Base-by-base conservation (phyloP, 441 rosid genomes). In the Gossypium schwendimanii region DNA sequence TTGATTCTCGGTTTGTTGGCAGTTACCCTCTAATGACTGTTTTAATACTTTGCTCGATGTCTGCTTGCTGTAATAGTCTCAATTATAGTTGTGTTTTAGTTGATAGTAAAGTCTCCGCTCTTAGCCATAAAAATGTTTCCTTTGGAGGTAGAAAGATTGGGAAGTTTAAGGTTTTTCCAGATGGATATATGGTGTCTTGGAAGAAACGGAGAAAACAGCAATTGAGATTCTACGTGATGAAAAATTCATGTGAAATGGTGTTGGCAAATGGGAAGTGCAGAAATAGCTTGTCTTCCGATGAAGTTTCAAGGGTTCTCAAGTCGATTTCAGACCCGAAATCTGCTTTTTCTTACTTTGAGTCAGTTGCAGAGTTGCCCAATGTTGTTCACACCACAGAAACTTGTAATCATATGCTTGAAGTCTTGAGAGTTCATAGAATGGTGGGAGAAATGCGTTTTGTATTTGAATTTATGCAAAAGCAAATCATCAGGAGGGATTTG, bases 321-420 rank as follows among this genome's bases (percentile, higher is more conserved):
- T 85, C 89, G 47, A 73, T 80, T 79, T 72, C 86, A 2, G 90
- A 89, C 78, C 84, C 90, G 0, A 79, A 75, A 62, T 80, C 87
- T 70, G 87, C 93, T 53, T 50, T 89, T 75, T 67, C 75, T 2
- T 92, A 89, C 82, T 92, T 94, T 49, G 87, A 80, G 63, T 89
- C 88, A 1, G 75, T 89, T 21, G 87, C 91, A 28, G 74, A 77
- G 49, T 69, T 69, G 72, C 87, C 84, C n/a, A 70, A 39, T 79
- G 83, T 85, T 67, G 81, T 85, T 71, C 98, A 85, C 77, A 86
- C 90, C 39, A 85, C 88, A 49, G 86, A 84, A 76, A 91, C 85
- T 45, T 92, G 97, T 63, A 94, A 94, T 81, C 80, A 83, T 85
- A 87, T 87, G 92, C 97, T 94, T 72, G 92, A 88, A 77, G 75